Evolutionary conservation across 139 green algal species (phyloP).

Genomic region (Coccomyxa sp.): DNA sequence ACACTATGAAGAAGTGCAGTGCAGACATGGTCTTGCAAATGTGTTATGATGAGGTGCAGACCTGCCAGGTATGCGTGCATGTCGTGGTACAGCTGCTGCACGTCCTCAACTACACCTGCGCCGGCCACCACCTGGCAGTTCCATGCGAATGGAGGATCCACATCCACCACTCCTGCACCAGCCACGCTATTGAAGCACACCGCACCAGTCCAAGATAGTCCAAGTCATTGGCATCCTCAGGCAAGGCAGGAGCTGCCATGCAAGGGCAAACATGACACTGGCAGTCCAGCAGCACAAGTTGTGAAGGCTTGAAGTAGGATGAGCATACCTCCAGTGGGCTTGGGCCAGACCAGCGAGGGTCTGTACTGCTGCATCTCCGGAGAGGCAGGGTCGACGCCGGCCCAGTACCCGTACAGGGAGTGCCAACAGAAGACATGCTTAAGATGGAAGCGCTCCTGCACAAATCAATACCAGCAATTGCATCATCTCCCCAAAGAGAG

Average conservation of each 20-base stretch:
- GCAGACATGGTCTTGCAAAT: no score
- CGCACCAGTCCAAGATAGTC: not conserved
- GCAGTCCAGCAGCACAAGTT: not conserved
- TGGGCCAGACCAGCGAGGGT: not conserved
- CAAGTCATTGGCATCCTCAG: not conserved
- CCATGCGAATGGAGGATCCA: constrained; percentile 75
- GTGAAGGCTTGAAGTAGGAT: not conserved
- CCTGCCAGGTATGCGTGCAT: constrained; percentile 88
- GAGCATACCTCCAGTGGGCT: constrained; percentile 2
- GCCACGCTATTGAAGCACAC: not conserved
- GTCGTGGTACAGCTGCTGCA: constrained; percentile 63
- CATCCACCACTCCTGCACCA: constrained; percentile 43
- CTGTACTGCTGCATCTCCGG: not conserved
- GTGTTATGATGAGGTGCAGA: constrained; percentile 29
- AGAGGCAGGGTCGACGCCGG: constrained; percentile 25
- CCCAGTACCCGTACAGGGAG: constrained; percentile 92
- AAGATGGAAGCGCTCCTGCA: constrained; percentile 51
- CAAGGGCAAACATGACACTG: not conserved
- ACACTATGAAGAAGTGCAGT: not conserved
- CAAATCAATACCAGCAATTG: constrained; percentile 13
- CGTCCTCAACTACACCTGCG: constrained; percentile 68
- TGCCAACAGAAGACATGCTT: constrained; percentile 94
- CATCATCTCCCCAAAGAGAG: not conserved
- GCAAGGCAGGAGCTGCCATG: not conserved
- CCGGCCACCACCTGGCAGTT: constrained; percentile 48